A percentile compares a stretch with the other conserved stretches of the same genome.
phyloP scores from a whole-genome alignment of 2,329 filamentous ascomycete species.

The Cordyceps farinosa region DNA sequence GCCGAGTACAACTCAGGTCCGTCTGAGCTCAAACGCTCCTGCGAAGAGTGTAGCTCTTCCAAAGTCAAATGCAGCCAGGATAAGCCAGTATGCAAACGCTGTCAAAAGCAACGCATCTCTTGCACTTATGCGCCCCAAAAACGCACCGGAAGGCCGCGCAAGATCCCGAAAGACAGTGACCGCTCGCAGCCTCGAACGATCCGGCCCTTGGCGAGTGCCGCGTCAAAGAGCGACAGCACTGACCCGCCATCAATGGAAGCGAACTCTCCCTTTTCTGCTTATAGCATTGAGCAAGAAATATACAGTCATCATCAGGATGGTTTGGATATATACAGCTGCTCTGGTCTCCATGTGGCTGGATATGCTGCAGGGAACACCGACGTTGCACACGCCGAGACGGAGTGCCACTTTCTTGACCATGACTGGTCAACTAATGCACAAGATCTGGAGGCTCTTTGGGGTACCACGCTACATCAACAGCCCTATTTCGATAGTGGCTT shows the following conservation, averaged over 20 bases:
- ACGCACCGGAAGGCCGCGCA: slow-evolving; percentile 1
- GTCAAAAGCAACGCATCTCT: neutral
- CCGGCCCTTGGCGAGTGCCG: neutral
- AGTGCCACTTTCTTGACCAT: neutral
- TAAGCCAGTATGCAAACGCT: slow-evolving; percentile 1
- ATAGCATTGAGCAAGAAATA: neutral
- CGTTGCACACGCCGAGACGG: neutral
- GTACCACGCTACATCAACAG: neutral
- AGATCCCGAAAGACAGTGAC: neutral
- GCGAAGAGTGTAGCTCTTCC: slow-evolving; percentile 1
- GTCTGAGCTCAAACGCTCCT: slow-evolving; percentile 3
- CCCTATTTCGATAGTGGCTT: neutral
- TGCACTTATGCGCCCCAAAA: neutral
- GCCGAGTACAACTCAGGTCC: too few species aligned
- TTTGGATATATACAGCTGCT: neutral
- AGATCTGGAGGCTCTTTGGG: slow-evolving; percentile 3
- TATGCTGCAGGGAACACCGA: neutral
- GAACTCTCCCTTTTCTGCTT: neutral
- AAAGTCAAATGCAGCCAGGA: slow-evolving; percentile 11
- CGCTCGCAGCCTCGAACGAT: neutral
- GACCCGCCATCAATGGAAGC: neutral
- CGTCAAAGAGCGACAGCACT: neutral
- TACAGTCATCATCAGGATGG: neutral
- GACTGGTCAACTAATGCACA: neutral
- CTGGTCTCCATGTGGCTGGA: neutral